These are phyloP conservation scores for Elaeagnus macrophylla DNA, from an alignment of 306 rosid species.

Conservation along the genomic window DNA sequence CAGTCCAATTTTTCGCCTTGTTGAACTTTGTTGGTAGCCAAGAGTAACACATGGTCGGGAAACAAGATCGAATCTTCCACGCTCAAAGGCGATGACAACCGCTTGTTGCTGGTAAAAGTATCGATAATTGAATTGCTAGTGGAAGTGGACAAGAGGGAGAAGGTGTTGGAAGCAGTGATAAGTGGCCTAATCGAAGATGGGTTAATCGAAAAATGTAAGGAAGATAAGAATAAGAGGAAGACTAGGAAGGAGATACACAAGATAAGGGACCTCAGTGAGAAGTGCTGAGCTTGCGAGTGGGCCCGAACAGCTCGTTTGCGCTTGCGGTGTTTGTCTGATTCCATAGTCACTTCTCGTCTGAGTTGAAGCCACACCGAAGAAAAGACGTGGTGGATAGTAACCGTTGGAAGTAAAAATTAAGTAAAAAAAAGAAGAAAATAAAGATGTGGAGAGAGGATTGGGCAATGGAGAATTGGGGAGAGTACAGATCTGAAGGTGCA, in stretches of 20 bases:
- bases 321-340: conserved; percentile 55
- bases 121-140: conserved; percentile 50
- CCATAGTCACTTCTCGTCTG: conserved; percentile 28
- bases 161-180: conserved; percentile 30
- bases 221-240: conserved; percentile 44
- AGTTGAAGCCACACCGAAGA: too few relatives aligned
- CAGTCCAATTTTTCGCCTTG: conserved; percentile 36
- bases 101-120: conserved; percentile 20
- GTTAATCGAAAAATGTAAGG: conserved; percentile 28
- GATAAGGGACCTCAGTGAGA: conserved; percentile 44
- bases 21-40: conserved; percentile 14
- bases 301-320: conserved; percentile 43
- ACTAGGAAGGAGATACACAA: conserved; percentile 47
- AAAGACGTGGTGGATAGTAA: too few relatives aligned
- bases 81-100: conserved; percentile 15
- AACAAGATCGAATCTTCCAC: conserved; percentile 53
- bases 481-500: neutral
- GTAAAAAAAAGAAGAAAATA: neutral
- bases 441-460: neutral
- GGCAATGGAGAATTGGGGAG: neutral
- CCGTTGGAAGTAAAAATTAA: neutral
- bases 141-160: conserved; percentile 39
- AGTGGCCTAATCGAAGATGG: conserved; percentile 40
- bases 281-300: conserved; percentile 17
- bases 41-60: conserved; percentile 60